phyloP scores from a whole-genome alignment of 345 rosid species.

The Mallotus nudiflorus region DNA sequence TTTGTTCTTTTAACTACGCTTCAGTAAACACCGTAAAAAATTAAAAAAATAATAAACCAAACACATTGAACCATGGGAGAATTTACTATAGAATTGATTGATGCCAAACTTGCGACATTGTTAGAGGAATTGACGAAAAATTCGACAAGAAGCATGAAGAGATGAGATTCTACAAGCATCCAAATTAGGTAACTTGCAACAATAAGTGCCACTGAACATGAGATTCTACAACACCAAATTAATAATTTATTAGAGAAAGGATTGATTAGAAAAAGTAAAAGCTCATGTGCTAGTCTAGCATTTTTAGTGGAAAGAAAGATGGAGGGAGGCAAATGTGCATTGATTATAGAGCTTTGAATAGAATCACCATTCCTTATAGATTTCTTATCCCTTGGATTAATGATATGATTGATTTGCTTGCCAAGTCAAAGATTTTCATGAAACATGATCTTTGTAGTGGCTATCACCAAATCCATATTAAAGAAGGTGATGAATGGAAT shows the following conservation, averaged over 20 bases:
- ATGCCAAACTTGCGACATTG: background rate
- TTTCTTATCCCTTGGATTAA: background rate
- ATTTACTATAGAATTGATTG: background rate
- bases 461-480: background rate
- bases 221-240: conserved; percentile 2
- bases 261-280: conserved; percentile 6
- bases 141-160: background rate
- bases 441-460: background rate
- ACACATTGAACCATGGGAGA: background rate
- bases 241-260: conserved; percentile 9
- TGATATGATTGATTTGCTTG: background rate
- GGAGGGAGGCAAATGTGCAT: too few relatives aligned
- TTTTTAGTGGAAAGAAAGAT: too few relatives aligned
- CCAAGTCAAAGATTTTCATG: background rate
- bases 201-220: conserved; percentile 10
- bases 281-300: too few relatives aligned
- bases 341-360: too few relatives aligned
- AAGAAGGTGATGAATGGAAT: conserved; percentile 7
- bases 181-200: background rate
- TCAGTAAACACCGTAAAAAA: too few relatives aligned
- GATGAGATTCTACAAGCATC: background rate
- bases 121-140: background rate
- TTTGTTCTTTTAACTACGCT: background rate
- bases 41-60: background rate
- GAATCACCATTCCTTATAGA: too few relatives aligned